Evolutionary conservation across 1,284 basidiomycete species (phyloP).

Genomic region (Trametes polyzona): DNA sequence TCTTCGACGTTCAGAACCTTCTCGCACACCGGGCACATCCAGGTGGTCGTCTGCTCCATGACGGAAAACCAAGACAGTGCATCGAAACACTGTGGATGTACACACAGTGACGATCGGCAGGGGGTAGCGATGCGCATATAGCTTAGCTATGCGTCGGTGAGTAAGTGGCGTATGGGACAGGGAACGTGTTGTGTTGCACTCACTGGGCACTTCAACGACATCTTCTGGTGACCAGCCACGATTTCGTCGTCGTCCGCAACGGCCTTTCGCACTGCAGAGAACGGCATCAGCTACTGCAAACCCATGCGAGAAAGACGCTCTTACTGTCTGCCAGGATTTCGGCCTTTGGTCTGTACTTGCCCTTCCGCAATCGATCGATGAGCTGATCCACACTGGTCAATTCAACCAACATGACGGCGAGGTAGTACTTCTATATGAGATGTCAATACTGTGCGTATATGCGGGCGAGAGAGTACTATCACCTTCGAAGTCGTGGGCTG

Average conservation of each 20-base stretch:
- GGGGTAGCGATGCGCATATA: constrained; percentile 88
- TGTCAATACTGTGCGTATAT: not conserved
- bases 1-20: constrained; percentile 79
- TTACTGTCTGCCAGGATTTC: constrained; percentile 72
- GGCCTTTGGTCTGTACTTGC: constrained; percentile 65
- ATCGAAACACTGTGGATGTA: constrained; percentile 96
- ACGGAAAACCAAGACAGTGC: constrained; percentile 92
- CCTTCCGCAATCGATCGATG: constrained; percentile 68
- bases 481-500: constrained; percentile 76
- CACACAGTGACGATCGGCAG: constrained; percentile 83
- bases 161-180: not conserved
- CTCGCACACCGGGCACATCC: constrained; percentile 96
- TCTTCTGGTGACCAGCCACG: constrained; percentile 81
- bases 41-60: constrained; percentile 97
- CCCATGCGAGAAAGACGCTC: constrained; percentile 28
- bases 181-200: constrained; percentile 39
- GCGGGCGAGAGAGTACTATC: constrained; percentile 15
- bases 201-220: constrained; percentile 93
- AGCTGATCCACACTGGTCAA: constrained; percentile 66
- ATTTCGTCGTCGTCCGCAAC: constrained; percentile 85
- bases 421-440: constrained; percentile 77
- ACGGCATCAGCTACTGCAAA: not conserved
- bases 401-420: constrained; percentile 85
- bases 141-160: constrained; percentile 64
- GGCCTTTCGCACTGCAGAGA: constrained; percentile 57